Evolutionary conservation across 495 filamentous ascomycete genomes (phyloP).

Genomic region (Glutinoglossum americanum): DNA sequence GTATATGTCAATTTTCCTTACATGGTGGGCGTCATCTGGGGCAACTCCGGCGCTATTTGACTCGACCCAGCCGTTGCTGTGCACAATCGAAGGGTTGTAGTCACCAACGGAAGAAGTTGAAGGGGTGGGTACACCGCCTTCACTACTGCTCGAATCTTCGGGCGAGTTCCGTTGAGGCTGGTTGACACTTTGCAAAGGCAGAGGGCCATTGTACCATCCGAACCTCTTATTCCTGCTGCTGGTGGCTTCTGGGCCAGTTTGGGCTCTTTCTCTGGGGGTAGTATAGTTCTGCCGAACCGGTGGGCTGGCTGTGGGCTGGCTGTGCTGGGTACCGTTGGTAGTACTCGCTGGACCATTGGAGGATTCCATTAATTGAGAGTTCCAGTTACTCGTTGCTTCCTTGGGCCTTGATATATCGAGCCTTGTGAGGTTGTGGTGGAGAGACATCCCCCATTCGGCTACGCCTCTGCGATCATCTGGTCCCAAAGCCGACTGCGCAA

Average conservation of each 20-base stretch:
- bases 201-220: conserved; percentile 46
- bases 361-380: background rate
- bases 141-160: conserved; percentile 51
- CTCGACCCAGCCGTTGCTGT: conserved; percentile 40
- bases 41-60: conserved; percentile 23
- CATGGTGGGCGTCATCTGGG: conserved; percentile 22
- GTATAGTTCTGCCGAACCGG: background rate
- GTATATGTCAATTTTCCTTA: conserved; percentile 11
- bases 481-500: conserved; percentile 24
- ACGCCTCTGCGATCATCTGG: conserved; percentile 38
- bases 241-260: conserved; percentile 9
- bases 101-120: conserved; percentile 34
- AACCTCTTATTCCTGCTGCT: conserved; percentile 40
- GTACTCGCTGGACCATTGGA: conserved; percentile 18
- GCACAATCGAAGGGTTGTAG: conserved; percentile 41
- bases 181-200: conserved; percentile 8
- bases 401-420: conserved; percentile 34
- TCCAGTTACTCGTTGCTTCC: conserved; percentile 15
- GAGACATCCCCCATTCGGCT: conserved; percentile 51
- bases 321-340: background rate
- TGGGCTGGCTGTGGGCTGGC: conserved; percentile 1
- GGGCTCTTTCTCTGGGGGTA: background rate
- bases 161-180: conserved; percentile 32
- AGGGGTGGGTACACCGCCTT: conserved; percentile 39
- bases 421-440: conserved; percentile 52